Percentiles rank a stretch among this genome's conserved stretches.
These are phyloP conservation scores for Rhizomucor miehei DNA, from an alignment of 371 early-diverging fungal genomes.

Conservation along the genomic window DNA sequence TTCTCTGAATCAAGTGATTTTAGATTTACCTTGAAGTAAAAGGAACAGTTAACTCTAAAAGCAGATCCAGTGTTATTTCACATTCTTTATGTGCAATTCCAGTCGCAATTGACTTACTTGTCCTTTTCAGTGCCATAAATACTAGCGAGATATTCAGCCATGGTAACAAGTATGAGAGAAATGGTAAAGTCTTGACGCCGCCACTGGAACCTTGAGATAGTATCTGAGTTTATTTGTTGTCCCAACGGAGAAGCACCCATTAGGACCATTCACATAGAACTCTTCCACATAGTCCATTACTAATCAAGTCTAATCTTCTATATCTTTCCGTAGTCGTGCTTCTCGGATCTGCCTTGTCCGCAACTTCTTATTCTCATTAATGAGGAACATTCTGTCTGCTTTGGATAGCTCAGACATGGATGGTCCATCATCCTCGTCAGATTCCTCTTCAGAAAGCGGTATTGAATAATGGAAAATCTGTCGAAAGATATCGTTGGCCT, in stretches of 20 bases:
- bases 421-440: slow-evolving; percentile 25
- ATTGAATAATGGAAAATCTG: slow-evolving; percentile 28
- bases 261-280: too few species aligned
- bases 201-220: too few species aligned
- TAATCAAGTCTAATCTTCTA: background rate
- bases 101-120: too few species aligned
- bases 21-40: slow-evolving; percentile 84
- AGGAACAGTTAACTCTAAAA: slow-evolving; percentile 94
- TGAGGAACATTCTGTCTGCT: slow-evolving; percentile 29
- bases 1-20: background rate
- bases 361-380: slow-evolving; percentile 33
- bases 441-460: slow-evolving; percentile 8
- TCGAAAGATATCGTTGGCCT: slow-evolving; percentile 27
- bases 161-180: too few species aligned
- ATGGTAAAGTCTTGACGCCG: too few species aligned
- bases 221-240: too few species aligned
- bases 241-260: too few species aligned
- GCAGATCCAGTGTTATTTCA: too few species aligned
- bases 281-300: too few species aligned
- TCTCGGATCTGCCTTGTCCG: slow-evolving; percentile 31
- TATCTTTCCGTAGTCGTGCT: slow-evolving; percentile 17
- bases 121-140: slow-evolving; percentile 96
- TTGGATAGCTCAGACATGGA: slow-evolving; percentile 16
- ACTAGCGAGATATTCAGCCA: slow-evolving; percentile 89
- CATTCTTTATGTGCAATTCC: too few species aligned